These are phyloP conservation scores for Aspergillus intermedius DNA, from an alignment of 2,329 filamentous ascomycete genomes.

Conservation along the genomic window DNA sequence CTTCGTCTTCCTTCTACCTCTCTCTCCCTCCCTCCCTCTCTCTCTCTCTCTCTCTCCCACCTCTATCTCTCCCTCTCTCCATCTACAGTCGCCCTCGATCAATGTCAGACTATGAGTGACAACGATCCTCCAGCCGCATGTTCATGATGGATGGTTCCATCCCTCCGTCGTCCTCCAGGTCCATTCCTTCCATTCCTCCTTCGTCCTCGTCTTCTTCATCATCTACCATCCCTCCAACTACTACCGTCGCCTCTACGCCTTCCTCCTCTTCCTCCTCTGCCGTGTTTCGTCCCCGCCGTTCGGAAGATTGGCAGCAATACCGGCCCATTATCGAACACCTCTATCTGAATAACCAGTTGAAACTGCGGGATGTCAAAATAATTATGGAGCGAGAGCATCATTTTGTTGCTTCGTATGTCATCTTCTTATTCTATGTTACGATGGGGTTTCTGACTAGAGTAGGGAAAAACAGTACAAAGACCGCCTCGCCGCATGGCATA, in stretches of 20 bases:
- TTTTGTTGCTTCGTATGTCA: constrained; percentile 29
- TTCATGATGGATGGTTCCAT: constrained; percentile 21
- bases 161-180: constrained; percentile 12
- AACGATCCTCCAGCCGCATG: constrained; percentile 4
- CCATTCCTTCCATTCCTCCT: constrained; percentile 8
- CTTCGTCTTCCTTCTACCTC: constrained; percentile 1
- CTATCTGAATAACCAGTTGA: constrained; percentile 30
- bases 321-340: constrained; percentile 30
- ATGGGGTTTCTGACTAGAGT: constrained; percentile 13
- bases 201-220: constrained; percentile 14
- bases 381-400: constrained; percentile 32
- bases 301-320: constrained; percentile 32
- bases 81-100: neutral
- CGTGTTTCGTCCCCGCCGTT: constrained; percentile 29
- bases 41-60: constrained; percentile 1
- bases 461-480: constrained; percentile 37
- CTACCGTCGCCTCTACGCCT: constrained; percentile 8
- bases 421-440: constrained; percentile 6
- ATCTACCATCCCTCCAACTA: constrained; percentile 12
- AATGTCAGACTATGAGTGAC: constrained; percentile 15
- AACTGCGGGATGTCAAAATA: constrained; percentile 30
- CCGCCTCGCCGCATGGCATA: constrained; percentile 30
- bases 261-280: constrained; percentile 13
- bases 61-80: neutral
- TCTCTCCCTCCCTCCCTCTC: neutral